A percentile compares a stretch with the other conserved stretches of the same genome.
Conservation (phyloP, 305 asterid genomes). For the Lippia alba region DNA sequence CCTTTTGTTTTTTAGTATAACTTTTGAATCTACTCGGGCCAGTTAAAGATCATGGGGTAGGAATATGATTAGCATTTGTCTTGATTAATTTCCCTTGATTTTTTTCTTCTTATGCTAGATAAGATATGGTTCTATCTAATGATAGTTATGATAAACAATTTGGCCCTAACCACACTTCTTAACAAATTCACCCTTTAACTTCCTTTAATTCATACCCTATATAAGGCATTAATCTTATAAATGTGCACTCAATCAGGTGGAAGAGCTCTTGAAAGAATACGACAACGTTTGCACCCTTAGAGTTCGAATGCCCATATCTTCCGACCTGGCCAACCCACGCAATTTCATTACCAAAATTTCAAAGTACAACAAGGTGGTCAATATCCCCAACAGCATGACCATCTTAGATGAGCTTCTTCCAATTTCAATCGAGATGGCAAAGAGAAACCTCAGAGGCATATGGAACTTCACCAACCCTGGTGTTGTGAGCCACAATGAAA, state of each 20-base stretch:
- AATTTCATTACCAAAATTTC: constrained; percentile 94
- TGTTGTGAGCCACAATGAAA: constrained; percentile 88
- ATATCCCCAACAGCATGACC: constrained; percentile 97
- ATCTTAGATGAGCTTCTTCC: constrained; percentile 95
- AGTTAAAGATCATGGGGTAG: no score
- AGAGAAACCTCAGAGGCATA: constrained; percentile 86
- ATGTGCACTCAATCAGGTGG: constrained; percentile 59
- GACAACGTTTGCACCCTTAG: constrained; percentile 93
- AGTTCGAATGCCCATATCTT: constrained; percentile 91
- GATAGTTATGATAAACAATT: no score
- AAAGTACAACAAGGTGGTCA: constrained; percentile 80
- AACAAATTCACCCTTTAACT: no score
- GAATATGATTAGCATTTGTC: no score
- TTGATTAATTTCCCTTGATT: no score
- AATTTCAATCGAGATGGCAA: constrained; percentile 94
- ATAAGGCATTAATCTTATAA: constrained; percentile 8
- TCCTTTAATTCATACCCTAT: neutral
- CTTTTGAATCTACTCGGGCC: no score
- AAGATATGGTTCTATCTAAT: no score
- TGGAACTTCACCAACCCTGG: constrained; percentile 98
- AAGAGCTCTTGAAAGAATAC: constrained; percentile 79
- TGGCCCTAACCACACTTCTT: no score
- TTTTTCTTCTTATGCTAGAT: no score
- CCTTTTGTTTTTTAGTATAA: no score
- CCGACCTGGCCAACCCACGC: constrained; percentile 87